Percentiles rank a stretch among this genome's conserved stretches.
Evolutionary conservation across 2,329 filamentous ascomycete genomes (phyloP).

Genomic region (Sordariomycetes sp.): DNA sequence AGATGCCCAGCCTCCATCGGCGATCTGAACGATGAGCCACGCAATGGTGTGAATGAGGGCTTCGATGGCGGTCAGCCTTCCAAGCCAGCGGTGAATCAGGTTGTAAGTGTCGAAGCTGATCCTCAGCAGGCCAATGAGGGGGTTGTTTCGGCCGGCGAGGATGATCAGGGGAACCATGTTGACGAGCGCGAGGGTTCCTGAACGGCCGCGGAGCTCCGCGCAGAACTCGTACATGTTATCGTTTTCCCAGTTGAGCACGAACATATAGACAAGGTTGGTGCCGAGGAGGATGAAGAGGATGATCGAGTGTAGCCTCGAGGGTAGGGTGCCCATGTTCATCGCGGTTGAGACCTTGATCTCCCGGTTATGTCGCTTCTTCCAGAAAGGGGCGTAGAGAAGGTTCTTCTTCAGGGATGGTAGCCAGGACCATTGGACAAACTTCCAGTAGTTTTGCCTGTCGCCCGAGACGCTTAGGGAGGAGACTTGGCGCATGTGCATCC

Average conservation of each 20-base stretch:
- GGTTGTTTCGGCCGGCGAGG: slow-evolving; percentile 68
- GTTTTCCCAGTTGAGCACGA: slow-evolving; percentile 48
- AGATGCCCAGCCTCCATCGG: slow-evolving; percentile 51
- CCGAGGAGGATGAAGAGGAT: slow-evolving; percentile 45
- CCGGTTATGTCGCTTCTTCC: slow-evolving; percentile 56
- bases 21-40: slow-evolving; percentile 64
- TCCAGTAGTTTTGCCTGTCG: slow-evolving; percentile 49
- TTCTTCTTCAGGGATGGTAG: slow-evolving; percentile 53
- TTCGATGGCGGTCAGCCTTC: slow-evolving; percentile 64
- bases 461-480: slow-evolving; percentile 43
- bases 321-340: slow-evolving; percentile 52
- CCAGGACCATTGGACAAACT: slow-evolving; percentile 43
- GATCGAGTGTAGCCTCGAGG: slow-evolving; percentile 52
- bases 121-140: slow-evolving; percentile 58
- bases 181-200: slow-evolving; percentile 57
- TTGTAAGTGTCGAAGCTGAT: slow-evolving; percentile 80
- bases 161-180: slow-evolving; percentile 73
- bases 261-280: slow-evolving; percentile 54
- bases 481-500: slow-evolving; percentile 47
- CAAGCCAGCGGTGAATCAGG: slow-evolving; percentile 70
- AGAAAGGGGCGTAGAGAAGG: slow-evolving; percentile 49
- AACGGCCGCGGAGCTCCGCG: slow-evolving; percentile 52
- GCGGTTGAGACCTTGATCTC: slow-evolving; percentile 53
- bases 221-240: slow-evolving; percentile 52
- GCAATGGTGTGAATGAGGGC: slow-evolving; percentile 54